phyloP scores from a whole-genome alignment of 2,329 filamentous ascomycete species.

The Curvularia verruculosa region DNA sequence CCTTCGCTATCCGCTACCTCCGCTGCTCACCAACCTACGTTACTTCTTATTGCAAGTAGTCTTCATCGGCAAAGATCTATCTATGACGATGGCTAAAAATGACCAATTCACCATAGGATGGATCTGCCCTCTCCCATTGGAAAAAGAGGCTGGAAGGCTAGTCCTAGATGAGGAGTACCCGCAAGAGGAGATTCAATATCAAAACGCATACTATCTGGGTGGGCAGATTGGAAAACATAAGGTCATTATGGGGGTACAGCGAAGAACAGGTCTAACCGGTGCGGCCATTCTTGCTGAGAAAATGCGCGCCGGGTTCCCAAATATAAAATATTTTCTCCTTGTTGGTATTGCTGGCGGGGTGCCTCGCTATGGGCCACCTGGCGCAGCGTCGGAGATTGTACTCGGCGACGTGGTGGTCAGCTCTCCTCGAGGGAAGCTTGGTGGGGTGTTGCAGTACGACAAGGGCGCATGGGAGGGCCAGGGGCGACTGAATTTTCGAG shows the following conservation, averaged over 20 bases:
- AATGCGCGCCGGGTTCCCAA: slow-evolving; percentile 21
- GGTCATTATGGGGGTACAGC: slow-evolving; percentile 19
- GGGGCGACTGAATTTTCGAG: slow-evolving; percentile 18
- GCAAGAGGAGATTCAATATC: slow-evolving; percentile 13
- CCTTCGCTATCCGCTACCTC: not conserved
- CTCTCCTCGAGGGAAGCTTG: slow-evolving; percentile 21
- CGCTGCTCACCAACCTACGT: not conserved
- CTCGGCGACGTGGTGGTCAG: slow-evolving; percentile 32
- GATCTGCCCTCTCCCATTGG: slow-evolving; percentile 42
- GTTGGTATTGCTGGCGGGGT: slow-evolving; percentile 30
- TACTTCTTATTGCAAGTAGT: not conserved
- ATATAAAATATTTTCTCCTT: slow-evolving; percentile 22
- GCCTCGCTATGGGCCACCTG: slow-evolving; percentile 22
- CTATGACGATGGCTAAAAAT: slow-evolving; percentile 5
- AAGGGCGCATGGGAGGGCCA: slow-evolving; percentile 20
- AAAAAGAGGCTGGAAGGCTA: slow-evolving; percentile 37
- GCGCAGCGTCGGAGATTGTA: slow-evolving; percentile 21
- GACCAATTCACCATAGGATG: slow-evolving; percentile 40
- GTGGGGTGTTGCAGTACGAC: slow-evolving; percentile 31
- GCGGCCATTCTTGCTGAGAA: slow-evolving; percentile 19
- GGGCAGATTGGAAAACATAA: slow-evolving; percentile 19
- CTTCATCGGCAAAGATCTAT: not conserved
- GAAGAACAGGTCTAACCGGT: slow-evolving; percentile 8
- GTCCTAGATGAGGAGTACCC: slow-evolving; percentile 40
- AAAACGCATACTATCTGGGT: slow-evolving; percentile 13